Base-by-base conservation (phyloP, 805 yeast species). In the Metschnikowia gruessii region DNA sequence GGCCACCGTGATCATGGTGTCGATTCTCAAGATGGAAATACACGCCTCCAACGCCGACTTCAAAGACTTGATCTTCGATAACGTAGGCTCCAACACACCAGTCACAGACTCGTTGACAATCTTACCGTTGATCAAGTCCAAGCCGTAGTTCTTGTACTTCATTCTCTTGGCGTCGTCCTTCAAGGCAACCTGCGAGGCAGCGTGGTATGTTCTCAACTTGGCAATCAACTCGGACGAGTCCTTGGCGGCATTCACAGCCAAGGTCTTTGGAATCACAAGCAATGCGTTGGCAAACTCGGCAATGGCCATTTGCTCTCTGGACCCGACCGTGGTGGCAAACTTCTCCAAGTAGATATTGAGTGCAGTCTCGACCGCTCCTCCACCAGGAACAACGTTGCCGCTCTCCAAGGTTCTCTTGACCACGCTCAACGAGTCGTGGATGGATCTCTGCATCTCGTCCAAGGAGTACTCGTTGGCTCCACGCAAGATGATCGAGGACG, bases 361-460 rank as follows among this genome's bases (percentile, higher is more conserved):
- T 2, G 98, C 98, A 42, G 96, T 79, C 71, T 94, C 99, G 30
- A 94, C 99, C n/a, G 96, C 95, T 51, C 99, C 99, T 55, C 99
- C 99, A 51, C 99, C 99, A 36, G 99, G 98, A 5, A 94, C 99
- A 48, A 95, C 91, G 55, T 79, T 71, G 17, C 97, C 98, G 60
- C 92, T 82, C 69, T 94, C 99, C 56, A 95, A 77, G 11, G 98
- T 90, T 64, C 99, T 83, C 74, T 94, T 94, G 31, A 94, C 96
- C 31, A 94, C 99, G 37, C 89, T 83, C 54, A 94, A 75, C 2
- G 98, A 87, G 65, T 94, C 99, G 62, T 89, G 97, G 51, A 95
- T 68, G 0, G 98, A 90, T 69, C 99, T 82, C 72, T 94, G 97
- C 98, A 95, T 92, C 74, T 94, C 99, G 69, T 94, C 99, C 56